Evolutionary conservation across 2,329 filamentous ascomycete species (phyloP).

Genomic region (Colletotrichum simmondsii): DNA sequence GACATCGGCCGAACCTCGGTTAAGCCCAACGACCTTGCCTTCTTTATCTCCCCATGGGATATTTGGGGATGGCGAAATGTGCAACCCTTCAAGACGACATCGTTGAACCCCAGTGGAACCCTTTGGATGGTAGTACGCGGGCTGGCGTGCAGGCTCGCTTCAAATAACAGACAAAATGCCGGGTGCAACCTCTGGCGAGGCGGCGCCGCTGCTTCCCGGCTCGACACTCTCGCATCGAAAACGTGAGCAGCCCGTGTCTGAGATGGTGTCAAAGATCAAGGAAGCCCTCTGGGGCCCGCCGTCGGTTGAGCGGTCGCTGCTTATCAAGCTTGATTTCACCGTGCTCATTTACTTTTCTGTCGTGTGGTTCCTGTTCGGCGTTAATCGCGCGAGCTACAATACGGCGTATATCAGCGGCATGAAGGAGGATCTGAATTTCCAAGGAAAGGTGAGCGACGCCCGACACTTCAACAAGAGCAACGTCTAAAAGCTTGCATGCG

Average conservation of each 20-base stretch:
- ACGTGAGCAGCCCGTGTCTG: neutral
- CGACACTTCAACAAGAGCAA: neutral
- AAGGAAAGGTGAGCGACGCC: slow-evolving; percentile 41
- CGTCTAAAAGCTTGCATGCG: too few species aligned
- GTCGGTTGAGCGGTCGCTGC: slow-evolving; percentile 39
- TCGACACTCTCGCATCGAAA: neutral
- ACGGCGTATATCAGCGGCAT: slow-evolving; percentile 55
- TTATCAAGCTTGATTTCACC: slow-evolving; percentile 53
- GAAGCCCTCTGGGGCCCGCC: slow-evolving; percentile 29
- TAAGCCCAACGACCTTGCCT: neutral
- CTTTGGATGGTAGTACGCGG: neutral
- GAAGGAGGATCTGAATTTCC: slow-evolving; percentile 48
- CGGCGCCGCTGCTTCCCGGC: slow-evolving; percentile 18
- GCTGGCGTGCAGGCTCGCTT: too few species aligned
- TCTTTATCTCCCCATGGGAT: neutral
- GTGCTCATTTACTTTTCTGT: slow-evolving; percentile 56
- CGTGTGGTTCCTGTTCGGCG: slow-evolving; percentile 59
- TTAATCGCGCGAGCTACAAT: slow-evolving; percentile 55
- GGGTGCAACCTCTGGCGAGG: neutral
- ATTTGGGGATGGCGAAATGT: slow-evolving; percentile 21
- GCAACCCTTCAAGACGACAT: slow-evolving; percentile 30
- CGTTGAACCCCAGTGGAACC: slow-evolving; percentile 8
- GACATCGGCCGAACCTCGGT: neutral
- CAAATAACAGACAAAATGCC: slow-evolving; percentile 1
- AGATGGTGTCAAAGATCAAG: slow-evolving; percentile 14